Percentiles rank a stretch among this genome's conserved stretches.
Conservation (phyloP, 73 alveolate species). For the Paramecium caudatum region DNA sequence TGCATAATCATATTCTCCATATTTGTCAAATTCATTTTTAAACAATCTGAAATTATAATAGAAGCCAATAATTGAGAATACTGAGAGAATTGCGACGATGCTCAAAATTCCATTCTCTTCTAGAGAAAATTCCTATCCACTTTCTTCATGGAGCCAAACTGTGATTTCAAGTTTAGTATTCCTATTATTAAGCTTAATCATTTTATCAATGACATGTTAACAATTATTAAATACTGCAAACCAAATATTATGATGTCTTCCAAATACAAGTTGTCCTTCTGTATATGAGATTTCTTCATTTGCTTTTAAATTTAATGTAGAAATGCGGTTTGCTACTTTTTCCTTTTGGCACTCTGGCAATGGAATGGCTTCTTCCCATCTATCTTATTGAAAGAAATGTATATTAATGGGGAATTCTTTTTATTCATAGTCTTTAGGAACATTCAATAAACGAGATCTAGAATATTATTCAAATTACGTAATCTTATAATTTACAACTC, state of each 20-base stretch:
- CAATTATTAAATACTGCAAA: constrained; percentile 46
- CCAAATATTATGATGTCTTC: constrained; percentile 16
- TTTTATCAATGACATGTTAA: background rate
- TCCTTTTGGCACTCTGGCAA: background rate
- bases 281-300: background rate
- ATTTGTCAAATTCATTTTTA: constrained; percentile 9
- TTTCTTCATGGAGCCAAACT: background rate
- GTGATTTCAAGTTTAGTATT: constrained; percentile 38
- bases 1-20: constrained; percentile 74
- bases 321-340: background rate
- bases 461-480: background rate
- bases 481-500: constrained; percentile 4
- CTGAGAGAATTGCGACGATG: background rate
- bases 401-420: background rate
- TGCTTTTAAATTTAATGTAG: background rate
- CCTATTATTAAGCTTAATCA: background rate
- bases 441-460: constrained; percentile 8
- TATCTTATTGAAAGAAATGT: constrained; percentile 8
- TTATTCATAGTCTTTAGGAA: background rate
- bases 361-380: background rate
- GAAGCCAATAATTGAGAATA: constrained; percentile 19
- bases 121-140: constrained; percentile 45
- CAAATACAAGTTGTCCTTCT: background rate
- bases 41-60: background rate
- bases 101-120: constrained; percentile 49